Base-by-base conservation (phyloP, 2,329 filamentous ascomycete genomes). In the Aspergillus eucalypticola region DNA sequence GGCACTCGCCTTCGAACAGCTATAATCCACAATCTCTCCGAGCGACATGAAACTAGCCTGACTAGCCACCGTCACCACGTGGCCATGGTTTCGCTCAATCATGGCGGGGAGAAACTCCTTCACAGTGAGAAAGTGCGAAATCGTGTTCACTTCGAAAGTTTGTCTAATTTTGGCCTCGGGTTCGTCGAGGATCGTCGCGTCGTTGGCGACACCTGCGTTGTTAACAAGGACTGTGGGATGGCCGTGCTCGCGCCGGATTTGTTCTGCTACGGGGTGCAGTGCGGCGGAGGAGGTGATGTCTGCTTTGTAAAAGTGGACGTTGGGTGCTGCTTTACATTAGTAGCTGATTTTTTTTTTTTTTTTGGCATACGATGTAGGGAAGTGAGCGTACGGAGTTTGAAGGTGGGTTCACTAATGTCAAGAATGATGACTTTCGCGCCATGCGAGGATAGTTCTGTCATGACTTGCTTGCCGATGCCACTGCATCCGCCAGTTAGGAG, bases 1-100 rank as follows among this genome's bases (percentile, higher is more conserved):
- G 0, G 82, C 81, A 23, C 78, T 82, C 0, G 79, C 79, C 69
- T 86, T 86, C 50, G 80, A 80, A 54, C 77, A 77, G 44, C 75
- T 77, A 68, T 86, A 86, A 62, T 84, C 82, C 8, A 79, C 79
- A 62, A 86, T 80, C 29, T 81, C 78, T 1, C 75, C 78, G 3
- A 80, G 63, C 0, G 74, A 73, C 5, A 83, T 59, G 65, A 82
- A 85, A 38, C 79, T 81, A 8, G 82, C 82, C 67, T 81, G 75
- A 60, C 80, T 83, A 2, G 84, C 83, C 13, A 87, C 76, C 0
- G 83, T 84, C 10, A 87, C 76, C 29, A 87, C 75, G 62, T 86
- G 84, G 2, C 84, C 85, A 64, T 84, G 83, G 64, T 83, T 80
- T 17, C 73, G 71, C 48, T 68, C 66, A 21, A 84, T 67, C 82